Evolutionary conservation across 2,329 filamentous ascomycete species (phyloP), one percentile per base, ranked within the genome.

Genomic region (Ceratocystis albifundus): DNA sequence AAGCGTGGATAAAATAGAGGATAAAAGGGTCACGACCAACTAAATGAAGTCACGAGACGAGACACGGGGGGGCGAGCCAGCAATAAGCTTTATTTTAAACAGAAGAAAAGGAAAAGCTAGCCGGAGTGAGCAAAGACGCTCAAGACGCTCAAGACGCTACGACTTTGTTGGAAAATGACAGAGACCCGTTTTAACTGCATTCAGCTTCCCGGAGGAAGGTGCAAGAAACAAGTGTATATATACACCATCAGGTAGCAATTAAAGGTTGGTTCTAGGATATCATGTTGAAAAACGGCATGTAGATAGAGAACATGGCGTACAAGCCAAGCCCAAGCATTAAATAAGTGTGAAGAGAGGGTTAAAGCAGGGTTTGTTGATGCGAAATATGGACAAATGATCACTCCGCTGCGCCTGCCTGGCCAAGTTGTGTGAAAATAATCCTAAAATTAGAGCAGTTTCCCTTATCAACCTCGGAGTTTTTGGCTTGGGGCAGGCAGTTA

Each of bases 381-480:
- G 55, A n/a, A n/a, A 59, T 30, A 36, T 25, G 32, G 53, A 17
- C 10, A n/a, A 53, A 53, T 5, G 30, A 32, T 32, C 30, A 6
- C 30, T 32, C 30, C 7, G 30, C 30, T 32, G 6, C 5, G 30
- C 30, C 30, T 6, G 30, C 30, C 30, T 32, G 30, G 30, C 6
- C 30, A 32, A 32, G 15, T 36, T n/a, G 12, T 36, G 28, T 59
- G 55, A 25, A 32, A n/a, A 5, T 59, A 17, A 59, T 59, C 55
- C 55, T 59, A 36, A 32, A 59, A 36, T 59, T 59, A 59, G 55
- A 59, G 28, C 30, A 20, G 55, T n/a, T 59, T 59, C 30, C 30
- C 55, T 59, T 59, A 59, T 36, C 55, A 36, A 28, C 32, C 55
- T 48, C 20, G 48, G 55, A n/a, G 55, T 15, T 59, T 20, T 59